Percentiles rank a stretch among this genome's conserved stretches.
phyloP scores from a whole-genome alignment of 805 yeast species.

The Pichia heedii region DNA sequence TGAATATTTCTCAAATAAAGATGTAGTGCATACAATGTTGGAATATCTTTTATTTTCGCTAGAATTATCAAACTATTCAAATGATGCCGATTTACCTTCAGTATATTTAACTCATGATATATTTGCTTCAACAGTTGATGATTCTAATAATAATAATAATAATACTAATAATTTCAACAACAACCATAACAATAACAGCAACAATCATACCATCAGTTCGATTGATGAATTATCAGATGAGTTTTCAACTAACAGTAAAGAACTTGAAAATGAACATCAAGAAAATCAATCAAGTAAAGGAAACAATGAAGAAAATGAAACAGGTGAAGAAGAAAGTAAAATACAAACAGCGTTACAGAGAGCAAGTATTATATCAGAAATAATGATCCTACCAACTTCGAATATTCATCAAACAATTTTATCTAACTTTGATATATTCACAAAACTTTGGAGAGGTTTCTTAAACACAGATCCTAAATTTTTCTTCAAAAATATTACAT shows the following conservation, averaged over 20 bases:
- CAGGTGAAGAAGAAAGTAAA: not conserved
- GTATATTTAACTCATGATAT: slow-evolving; percentile 10
- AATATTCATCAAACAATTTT: slow-evolving; percentile 18
- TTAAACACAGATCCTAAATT: slow-evolving; percentile 18
- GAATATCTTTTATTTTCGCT: slow-evolving; percentile 25
- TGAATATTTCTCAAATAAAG: slow-evolving; percentile 24
- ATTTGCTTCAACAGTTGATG: slow-evolving; percentile 4
- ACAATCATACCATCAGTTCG: no score
- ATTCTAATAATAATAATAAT: not conserved
- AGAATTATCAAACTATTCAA: slow-evolving; percentile 12
- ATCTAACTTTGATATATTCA: slow-evolving; percentile 15
- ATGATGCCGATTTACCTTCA: slow-evolving; percentile 2
- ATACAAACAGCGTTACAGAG: slow-evolving; percentile 18
- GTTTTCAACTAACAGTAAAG: not conserved
- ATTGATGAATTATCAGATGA: slow-evolving; percentile 6
- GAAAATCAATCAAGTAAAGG: not conserved
- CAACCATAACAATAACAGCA: no score
- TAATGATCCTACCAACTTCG: slow-evolving; percentile 19
- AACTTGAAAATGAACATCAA: not conserved
- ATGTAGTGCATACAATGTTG: slow-evolving; percentile 23
- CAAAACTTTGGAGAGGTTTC: slow-evolving; percentile 27
- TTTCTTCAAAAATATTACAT: slow-evolving; percentile 3
- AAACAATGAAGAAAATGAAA: slow-evolving; percentile 2
- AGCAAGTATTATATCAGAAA: slow-evolving; percentile 23
- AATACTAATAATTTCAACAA: no score